Conservation (phyloP, 768 basidiomycete species). For the Tulasnella sp. region DNA sequence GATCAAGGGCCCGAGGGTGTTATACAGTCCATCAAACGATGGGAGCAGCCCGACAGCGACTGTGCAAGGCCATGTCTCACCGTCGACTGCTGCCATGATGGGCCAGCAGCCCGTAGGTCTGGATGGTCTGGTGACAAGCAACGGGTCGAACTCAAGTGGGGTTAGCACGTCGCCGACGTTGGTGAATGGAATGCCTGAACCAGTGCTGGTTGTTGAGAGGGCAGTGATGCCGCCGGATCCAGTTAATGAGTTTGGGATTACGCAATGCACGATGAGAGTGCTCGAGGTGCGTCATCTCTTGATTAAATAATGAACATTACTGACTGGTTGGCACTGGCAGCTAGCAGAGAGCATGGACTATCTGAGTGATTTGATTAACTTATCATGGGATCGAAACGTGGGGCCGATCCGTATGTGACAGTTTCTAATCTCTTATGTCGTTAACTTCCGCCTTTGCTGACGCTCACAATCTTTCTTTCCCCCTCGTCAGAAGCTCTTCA, state of each 20-base stretch:
- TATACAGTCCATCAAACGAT: conserved; percentile 20
- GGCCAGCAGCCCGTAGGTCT: not conserved
- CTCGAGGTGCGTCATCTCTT: conserved; percentile 45
- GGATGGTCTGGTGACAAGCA: conserved; percentile 6
- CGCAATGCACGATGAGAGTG: conserved; percentile 82
- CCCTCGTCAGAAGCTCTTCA: not conserved
- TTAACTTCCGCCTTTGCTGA: too few relatives aligned
- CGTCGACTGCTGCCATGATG: conserved; percentile 2
- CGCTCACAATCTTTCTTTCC: not conserved
- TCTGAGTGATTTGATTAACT: conserved; percentile 67
- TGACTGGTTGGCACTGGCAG: conserved; percentile 27
- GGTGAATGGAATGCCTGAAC: conserved; percentile 10
- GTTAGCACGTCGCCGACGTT: conserved; percentile 7
- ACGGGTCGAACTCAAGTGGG: conserved; percentile 2
- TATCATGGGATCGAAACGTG: conserved; percentile 39
- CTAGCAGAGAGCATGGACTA: conserved; percentile 72
- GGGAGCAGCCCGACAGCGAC: conserved; percentile 35
- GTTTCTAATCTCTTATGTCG: not conserved
- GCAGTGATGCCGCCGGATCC: conserved; percentile 70
- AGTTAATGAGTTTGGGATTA: conserved; percentile 80
- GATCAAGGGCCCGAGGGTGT: conserved; percentile 35
- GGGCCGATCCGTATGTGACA: conserved; percentile 54
- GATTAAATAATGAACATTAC: not conserved
- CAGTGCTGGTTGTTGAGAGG: conserved; percentile 40
- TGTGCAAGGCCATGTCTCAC: conserved; percentile 45